These are phyloP conservation scores for Dalbergia oliveri DNA, from an alignment of 306 rosid genomes.

Conservation along the genomic window DNA sequence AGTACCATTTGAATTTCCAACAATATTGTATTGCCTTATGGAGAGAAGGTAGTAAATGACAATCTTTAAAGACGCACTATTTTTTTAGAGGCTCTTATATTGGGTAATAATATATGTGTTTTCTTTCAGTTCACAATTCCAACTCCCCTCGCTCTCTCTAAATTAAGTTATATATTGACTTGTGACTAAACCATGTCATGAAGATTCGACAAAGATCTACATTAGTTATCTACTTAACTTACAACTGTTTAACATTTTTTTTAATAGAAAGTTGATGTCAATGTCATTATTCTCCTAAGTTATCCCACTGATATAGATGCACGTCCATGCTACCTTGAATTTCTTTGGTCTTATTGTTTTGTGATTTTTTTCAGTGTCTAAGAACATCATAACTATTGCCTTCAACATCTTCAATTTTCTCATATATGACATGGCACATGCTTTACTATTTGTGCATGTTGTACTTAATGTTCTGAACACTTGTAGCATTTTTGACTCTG, in stretches of 20 bases:
- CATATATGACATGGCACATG: conserved; percentile 14
- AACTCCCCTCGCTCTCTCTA: too few species aligned
- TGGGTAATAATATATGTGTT: neutral
- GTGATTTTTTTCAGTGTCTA: conserved; percentile 28
- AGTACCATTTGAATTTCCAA: neutral
- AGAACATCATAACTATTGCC: neutral
- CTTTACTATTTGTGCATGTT: conserved; percentile 35
- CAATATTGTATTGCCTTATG: conserved; percentile 7
- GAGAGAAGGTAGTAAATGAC: neutral
- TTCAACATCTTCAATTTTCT: conserved; percentile 7
- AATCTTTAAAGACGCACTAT: neutral
- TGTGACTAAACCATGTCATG: neutral
- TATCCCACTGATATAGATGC: neutral
- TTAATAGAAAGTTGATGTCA: neutral
- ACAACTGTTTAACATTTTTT: neutral
- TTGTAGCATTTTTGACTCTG: conserved; percentile 80
- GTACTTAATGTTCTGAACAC: conserved; percentile 31
- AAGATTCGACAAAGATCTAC: neutral
- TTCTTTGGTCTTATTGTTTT: conserved; percentile 4
- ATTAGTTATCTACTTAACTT: neutral
- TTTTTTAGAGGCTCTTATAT: neutral
- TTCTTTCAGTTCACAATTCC: conserved; percentile 1
- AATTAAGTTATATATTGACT: neutral
- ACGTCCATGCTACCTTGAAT: neutral
- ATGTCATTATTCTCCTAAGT: neutral